Evolutionary conservation across 192 early-diverging fungal species (phyloP), one percentile per base, ranked within the genome.

Genomic region (Coemansia reversa): DNA sequence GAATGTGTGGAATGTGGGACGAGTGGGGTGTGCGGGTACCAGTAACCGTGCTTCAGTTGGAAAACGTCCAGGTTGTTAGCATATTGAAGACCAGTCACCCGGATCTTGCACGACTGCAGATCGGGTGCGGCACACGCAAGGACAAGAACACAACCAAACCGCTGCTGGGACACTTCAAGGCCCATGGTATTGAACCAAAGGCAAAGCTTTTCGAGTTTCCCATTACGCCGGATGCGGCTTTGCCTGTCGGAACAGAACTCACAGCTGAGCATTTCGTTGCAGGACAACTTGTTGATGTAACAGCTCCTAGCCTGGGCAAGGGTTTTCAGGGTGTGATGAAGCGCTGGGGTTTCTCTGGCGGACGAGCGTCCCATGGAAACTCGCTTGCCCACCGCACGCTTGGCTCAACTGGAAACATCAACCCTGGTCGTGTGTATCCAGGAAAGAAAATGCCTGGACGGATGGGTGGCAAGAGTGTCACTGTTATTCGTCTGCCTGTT

Each of bases 371-470:
- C 24, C 96, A 98, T 81, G 96, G 96, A 85, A 87, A 85, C 29
- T 98, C 96, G 18, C 79, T 95, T 8, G 80, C 92, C 9, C 96
- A 98, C 75, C 83, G 96, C 63, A 88, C 88, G 6, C 82, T 82
- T 22, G 96, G 96, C 72, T 94, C 94, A 20, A 95, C 91, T 8
- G 96, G 96, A 74, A 86, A 90, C 69, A 83, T 86, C 73, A 83
- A 87, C 66, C 96, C 96, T 45, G 92, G 93, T 22, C 89, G 86
- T 54, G 93, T 97, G 48, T 95, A 91, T 70, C 92, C 92, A 64
- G 96, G 96, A 19, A 98, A 94, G 83, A 98, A 98, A 69, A 98
- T 98, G 96, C 88, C 95, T 19, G 96, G 96, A 50, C 88, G 91
- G 23, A 92, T 98, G 89, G 96, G 96, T 57, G 91, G 90, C 55